These are phyloP conservation scores for Pseudogymnoascus sp. DNA, from an alignment of 2,329 filamentous ascomycete species.

Conservation along the genomic window DNA sequence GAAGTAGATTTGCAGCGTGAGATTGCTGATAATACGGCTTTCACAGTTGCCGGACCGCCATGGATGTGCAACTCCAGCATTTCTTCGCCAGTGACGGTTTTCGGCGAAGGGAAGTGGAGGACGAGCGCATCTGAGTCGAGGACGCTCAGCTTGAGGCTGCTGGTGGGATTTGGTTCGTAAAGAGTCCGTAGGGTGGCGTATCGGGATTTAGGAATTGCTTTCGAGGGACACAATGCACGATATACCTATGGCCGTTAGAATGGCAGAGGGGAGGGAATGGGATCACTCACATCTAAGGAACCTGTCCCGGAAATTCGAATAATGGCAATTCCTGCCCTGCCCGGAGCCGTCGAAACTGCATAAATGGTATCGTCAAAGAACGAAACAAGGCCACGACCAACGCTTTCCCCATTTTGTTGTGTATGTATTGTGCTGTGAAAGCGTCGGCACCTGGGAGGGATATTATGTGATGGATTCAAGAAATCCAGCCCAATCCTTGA, in stretches of 20 bases:
- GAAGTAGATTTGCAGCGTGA: constrained; percentile 31
- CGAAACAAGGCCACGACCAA: not conserved
- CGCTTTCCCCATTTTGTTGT: not conserved
- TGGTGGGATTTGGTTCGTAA: constrained; percentile 47
- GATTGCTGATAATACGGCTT: constrained; percentile 75
- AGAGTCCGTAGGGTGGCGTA: constrained; percentile 68
- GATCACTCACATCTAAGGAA: constrained; percentile 52
- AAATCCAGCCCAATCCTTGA: not conserved
- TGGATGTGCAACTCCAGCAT: constrained; percentile 92
- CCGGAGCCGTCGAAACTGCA: constrained; percentile 79
- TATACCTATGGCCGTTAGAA: constrained; percentile 47
- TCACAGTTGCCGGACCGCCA: constrained; percentile 80
- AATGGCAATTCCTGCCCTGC: constrained; percentile 83
- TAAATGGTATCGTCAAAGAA: constrained; percentile 63
- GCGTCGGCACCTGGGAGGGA: not conserved
- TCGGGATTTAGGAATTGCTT: constrained; percentile 48
- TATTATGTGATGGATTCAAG: not conserved
- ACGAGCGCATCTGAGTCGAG: constrained; percentile 74
- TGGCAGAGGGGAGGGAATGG: not conserved
- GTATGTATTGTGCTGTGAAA: not conserved
- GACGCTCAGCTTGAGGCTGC: constrained; percentile 34
- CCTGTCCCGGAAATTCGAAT: constrained; percentile 78
- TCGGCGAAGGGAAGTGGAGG: constrained; percentile 72
- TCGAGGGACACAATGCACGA: constrained; percentile 50
- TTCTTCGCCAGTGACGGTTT: constrained; percentile 86